Percentiles rank a stretch among this genome's conserved stretches.
Conservation (phyloP, 306 rosid genomes). For the Herpetospermum pedunculosum region DNA sequence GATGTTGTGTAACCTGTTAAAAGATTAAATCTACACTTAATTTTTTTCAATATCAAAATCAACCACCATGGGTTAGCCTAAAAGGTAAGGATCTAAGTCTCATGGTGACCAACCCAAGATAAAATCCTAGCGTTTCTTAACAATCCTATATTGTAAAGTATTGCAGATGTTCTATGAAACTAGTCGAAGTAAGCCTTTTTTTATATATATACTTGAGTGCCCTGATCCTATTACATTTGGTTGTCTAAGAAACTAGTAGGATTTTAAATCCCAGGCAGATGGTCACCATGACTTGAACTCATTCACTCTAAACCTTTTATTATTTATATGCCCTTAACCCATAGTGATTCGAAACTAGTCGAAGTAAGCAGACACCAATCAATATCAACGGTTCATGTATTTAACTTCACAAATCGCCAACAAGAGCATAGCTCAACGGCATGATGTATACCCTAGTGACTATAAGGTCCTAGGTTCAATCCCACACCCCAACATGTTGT, state of each 20-base stretch:
- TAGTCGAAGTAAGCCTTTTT: neutral
- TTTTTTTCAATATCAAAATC: neutral
- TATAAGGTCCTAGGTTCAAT: too few species aligned
- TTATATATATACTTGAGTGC: too few species aligned
- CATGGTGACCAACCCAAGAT: neutral
- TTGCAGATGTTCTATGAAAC: neutral
- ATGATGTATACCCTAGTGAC: too few species aligned
- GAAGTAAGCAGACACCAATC: neutral
- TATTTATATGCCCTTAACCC: too few species aligned
- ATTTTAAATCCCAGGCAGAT: too few species aligned
- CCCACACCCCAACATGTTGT: too few species aligned
- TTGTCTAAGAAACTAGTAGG: too few species aligned
- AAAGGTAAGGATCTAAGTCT: neutral
- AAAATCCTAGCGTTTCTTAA: neutral
- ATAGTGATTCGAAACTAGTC: too few species aligned
- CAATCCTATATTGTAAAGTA: neutral
- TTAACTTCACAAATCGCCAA: neutral
- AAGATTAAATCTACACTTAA: neutral
- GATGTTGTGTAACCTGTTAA: slow-evolving; percentile 48
- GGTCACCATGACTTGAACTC: too few species aligned
- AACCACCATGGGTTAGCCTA: neutral
- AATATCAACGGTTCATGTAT: neutral
- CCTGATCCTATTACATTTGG: too few species aligned
- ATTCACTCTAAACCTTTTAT: too few species aligned
- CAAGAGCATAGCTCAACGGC: too few species aligned